Conservation (phyloP, 2,329 filamentous ascomycete species). For the Diaporthe australafricana region DNA sequence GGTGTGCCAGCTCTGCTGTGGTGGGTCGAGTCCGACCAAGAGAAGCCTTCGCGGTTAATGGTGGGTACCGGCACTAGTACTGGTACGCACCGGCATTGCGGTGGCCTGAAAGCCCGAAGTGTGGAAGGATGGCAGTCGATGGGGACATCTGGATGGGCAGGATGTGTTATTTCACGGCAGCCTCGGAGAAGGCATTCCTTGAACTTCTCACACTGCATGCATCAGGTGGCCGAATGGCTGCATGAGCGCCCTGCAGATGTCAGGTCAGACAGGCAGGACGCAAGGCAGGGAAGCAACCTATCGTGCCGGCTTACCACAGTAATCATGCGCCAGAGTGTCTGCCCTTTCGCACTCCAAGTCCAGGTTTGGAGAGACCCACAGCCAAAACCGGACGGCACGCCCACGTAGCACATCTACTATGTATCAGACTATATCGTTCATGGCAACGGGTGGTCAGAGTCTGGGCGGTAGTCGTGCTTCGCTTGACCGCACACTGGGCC, state of each 20-base stretch:
- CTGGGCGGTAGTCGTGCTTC: no score
- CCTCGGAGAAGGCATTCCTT: slow-evolving; percentile 10
- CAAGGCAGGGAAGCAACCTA: not conserved
- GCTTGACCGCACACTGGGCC: not conserved
- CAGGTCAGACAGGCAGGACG: slow-evolving; percentile 11
- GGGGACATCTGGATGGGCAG: not conserved
- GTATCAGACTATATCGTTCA: not conserved
- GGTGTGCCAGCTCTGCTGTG: slow-evolving; percentile 18
- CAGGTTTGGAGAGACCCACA: slow-evolving; percentile 13
- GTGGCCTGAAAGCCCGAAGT: slow-evolving; percentile 16
- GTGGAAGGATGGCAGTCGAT: not conserved
- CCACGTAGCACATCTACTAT: not conserved
- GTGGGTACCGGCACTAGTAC: slow-evolving; percentile 7
- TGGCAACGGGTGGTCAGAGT: not conserved
- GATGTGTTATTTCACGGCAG: slow-evolving; percentile 21
- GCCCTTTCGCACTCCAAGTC: not conserved
- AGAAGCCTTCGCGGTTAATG: slow-evolving; percentile 8
- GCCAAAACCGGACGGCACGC: slow-evolving; percentile 8
- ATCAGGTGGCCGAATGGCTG: slow-evolving; percentile 10
- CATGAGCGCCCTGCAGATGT: slow-evolving; percentile 16
- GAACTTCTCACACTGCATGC: slow-evolving; percentile 1
- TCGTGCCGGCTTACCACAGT: not conserved
- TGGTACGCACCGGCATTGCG: not conserved
- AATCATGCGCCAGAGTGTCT: not conserved
- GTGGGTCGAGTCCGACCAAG: not conserved